Percentiles rank a stretch among this genome's conserved stretches.
Conservation (phyloP, 495 filamentous ascomycete genomes). For the Xylaria bambusicola region DNA sequence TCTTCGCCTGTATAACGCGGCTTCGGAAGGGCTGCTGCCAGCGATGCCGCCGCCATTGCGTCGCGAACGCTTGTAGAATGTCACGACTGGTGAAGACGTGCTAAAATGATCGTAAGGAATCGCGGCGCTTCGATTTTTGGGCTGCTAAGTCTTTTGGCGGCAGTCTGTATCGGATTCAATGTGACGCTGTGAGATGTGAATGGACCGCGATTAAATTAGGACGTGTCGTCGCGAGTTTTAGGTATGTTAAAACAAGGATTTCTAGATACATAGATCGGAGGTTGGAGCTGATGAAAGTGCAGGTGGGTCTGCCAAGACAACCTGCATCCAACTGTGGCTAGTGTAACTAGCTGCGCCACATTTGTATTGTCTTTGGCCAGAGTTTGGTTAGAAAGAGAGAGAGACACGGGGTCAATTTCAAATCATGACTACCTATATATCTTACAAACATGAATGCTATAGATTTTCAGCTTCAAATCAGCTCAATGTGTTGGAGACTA, state of each 20-base stretch:
- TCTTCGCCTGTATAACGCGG: constrained; percentile 86
- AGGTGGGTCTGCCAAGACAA: not conserved
- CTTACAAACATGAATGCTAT: too few species aligned
- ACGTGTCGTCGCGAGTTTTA: constrained; percentile 3
- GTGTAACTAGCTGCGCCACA: constrained; percentile 7
- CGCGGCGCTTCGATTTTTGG: too few species aligned
- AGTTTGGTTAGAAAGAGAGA: too few species aligned
- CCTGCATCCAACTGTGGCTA: constrained; percentile 1
- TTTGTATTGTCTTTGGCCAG: too few species aligned
- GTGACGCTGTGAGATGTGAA: not conserved
- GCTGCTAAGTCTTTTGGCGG: too few species aligned
- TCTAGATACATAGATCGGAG: too few species aligned
- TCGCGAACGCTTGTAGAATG: not conserved
- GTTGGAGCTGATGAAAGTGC: constrained; percentile 14
- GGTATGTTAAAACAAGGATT: not conserved
- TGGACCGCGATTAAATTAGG: not conserved
- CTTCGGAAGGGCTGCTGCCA: constrained; percentile 82
- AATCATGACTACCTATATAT: too few species aligned
- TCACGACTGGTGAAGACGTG: not conserved
- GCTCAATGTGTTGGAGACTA: too few species aligned
- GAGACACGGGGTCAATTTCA: too few species aligned
- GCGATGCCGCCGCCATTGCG: constrained; percentile 67
- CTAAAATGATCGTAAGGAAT: too few species aligned
- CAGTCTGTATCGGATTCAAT: too few species aligned
- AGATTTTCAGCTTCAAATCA: too few species aligned